Base-by-base conservation (phyloP, 2,329 filamentous ascomycete species). In the Biscogniauxia marginata region DNA sequence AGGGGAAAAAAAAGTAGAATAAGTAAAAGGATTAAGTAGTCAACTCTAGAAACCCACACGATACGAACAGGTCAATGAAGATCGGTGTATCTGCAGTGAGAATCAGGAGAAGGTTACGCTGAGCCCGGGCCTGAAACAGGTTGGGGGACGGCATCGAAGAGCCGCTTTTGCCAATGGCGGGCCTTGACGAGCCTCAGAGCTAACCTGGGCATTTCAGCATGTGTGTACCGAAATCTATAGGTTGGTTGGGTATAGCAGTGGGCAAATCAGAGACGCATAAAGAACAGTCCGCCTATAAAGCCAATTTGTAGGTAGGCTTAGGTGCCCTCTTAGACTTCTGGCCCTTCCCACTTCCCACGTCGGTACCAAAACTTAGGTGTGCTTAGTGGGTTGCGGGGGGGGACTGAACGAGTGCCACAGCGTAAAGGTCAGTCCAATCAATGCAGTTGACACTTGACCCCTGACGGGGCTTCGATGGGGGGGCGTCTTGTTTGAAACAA, bases 41-140 rank as follows among this genome's bases (percentile, higher is more conserved):
- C 25, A 46, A 30, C 25, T 30, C n/a, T 11, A 43, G 49, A 58
- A 44, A 45, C 43, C 50, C 23, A 49, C 43, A 20, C 51, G 50
- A 51, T 25, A 25, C 50, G 22, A 24, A 23, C 13, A 47, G 20
- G 2, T 30, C 3, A 3, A 19, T 30, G 20, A 45, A 30, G 49
- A 56, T 52, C 49, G 48, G 44, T 45, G 50, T 43, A 39, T 50
- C 52, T 50, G 39, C 7, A 45, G 24, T 45, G 53, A 18, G 46
- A 53, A 50, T 53, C 52, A 59, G 57, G 57, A 54, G 57, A 54
- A 46, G 21, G 54, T 44, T 22, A 46, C 44, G 44, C 30, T 39
- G 30, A 16, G 30, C 11, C 13, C 13, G n/a, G 4, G 30, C 30
- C 30, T 39, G 30, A 39, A 39, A 39, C 30, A 39, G 30, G 13